Conservation (phyloP, 495 filamentous ascomycete genomes). For the Podospora fimiseda region DNA sequence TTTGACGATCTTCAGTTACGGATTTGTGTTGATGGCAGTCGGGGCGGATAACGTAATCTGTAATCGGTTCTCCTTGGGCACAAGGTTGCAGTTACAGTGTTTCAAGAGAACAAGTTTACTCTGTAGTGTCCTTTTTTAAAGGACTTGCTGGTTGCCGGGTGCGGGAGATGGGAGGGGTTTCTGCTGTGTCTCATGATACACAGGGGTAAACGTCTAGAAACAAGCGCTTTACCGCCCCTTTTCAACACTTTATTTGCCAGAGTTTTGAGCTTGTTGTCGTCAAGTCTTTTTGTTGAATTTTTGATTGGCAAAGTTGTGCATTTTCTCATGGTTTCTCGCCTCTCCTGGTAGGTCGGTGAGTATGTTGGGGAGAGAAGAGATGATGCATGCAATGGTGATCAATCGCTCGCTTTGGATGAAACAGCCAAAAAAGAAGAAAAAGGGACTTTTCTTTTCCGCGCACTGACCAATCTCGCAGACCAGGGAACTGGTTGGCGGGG, state of each 20-base stretch:
- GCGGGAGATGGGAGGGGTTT: conserved; percentile 3
- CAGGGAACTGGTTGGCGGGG: too few species aligned
- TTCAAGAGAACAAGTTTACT: background rate
- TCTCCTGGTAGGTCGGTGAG: too few species aligned
- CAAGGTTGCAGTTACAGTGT: conserved; percentile 3
- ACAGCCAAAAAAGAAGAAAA: too few species aligned
- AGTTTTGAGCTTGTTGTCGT: background rate
- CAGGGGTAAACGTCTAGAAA: background rate
- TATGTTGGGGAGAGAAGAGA: too few species aligned
- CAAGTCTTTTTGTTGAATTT: too few species aligned
- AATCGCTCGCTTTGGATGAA: too few species aligned
- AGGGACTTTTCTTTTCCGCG: too few species aligned
- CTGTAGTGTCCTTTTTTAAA: background rate
- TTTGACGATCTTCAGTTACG: conserved; percentile 9
- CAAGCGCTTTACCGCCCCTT: background rate
- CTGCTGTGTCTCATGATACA: background rate
- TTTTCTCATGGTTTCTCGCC: too few species aligned
- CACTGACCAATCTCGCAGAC: too few species aligned
- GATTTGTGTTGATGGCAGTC: conserved; percentile 1
- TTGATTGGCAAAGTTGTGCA: too few species aligned
- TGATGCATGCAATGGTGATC: too few species aligned
- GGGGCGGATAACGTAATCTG: conserved; percentile 6
- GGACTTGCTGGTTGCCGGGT: background rate
- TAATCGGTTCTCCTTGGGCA: background rate
- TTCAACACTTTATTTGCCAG: background rate